A percentile compares a stretch with the other conserved stretches of the same genome.
Evolutionary conservation across 257 asterid species (phyloP).

Genomic region (Paraleonurus japonicus): DNA sequence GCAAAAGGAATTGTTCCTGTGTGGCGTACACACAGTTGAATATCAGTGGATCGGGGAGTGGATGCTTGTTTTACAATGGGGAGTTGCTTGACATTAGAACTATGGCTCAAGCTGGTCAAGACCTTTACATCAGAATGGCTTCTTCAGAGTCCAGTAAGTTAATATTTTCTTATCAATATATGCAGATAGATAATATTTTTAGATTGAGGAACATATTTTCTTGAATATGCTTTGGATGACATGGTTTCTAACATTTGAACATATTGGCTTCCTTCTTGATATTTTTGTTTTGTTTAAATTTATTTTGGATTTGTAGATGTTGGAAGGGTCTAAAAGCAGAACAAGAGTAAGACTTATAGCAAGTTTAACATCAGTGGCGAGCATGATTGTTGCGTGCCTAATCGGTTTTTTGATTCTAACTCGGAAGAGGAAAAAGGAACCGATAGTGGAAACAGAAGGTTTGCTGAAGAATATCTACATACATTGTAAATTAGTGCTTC

Average conservation of each 20-base stretch:
- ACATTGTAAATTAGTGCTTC: not conserved
- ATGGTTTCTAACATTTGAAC: not conserved
- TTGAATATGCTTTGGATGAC: not conserved
- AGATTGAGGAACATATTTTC: not conserved
- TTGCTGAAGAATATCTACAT: not conserved
- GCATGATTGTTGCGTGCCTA: not conserved
- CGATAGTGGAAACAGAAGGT: not conserved
- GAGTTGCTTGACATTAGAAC: conserved; percentile 43
- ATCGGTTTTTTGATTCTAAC: no score
- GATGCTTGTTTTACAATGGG: conserved; percentile 45
- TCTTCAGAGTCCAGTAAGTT: not conserved
- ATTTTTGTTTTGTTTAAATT: not conserved
- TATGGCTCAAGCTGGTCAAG: conserved; percentile 17
- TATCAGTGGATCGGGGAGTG: conserved; percentile 23
- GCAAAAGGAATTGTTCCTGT: conserved; percentile 41
- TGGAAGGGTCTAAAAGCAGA: not conserved
- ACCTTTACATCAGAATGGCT: conserved; percentile 38
- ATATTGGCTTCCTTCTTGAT: not conserved
- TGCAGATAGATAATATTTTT: no score
- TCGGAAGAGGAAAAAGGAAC: not conserved
- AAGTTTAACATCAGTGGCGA: not conserved
- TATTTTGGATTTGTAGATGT: not conserved
- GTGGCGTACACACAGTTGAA: conserved; percentile 30
- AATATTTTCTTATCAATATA: not conserved
- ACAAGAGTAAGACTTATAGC: not conserved